These are phyloP conservation scores for Plasmodium gonderi DNA, from an alignment of 169 alveolate genomes.

Conservation along the genomic window DNA sequence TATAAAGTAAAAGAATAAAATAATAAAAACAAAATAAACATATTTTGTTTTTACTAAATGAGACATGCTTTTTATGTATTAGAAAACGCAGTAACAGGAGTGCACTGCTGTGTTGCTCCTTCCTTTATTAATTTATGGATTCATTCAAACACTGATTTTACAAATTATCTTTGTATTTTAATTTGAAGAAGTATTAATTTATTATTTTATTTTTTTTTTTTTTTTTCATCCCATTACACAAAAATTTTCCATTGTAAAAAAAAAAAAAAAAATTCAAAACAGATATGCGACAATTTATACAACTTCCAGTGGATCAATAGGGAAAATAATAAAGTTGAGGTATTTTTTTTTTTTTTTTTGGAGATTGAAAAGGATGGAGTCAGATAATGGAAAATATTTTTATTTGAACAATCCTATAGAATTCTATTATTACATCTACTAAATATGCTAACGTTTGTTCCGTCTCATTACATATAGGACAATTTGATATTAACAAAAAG, in stretches of 20 bases:
- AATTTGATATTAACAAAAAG: constrained; percentile 64
- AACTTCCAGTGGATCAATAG: constrained; percentile 71
- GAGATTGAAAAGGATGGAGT: neutral
- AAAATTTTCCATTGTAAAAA: neutral
- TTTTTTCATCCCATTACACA: neutral
- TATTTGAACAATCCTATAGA: neutral
- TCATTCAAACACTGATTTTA: neutral
- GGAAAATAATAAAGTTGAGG: constrained; percentile 75
- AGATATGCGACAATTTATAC: constrained; percentile 70
- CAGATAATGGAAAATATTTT: neutral
- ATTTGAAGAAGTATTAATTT: too few relatives aligned
- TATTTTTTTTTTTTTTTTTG: constrained; percentile 7
- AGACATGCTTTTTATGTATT: neutral
- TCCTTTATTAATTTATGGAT: neutral
- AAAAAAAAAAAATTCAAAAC: constrained; percentile 1
- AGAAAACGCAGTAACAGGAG: neutral
- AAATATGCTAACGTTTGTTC: neutral
- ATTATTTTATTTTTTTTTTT: neutral
- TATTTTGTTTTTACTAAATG: neutral
- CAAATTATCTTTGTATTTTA: too few relatives aligned
- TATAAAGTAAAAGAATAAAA: constrained; percentile 48
- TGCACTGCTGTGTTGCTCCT: neutral
- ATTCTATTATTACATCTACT: neutral
- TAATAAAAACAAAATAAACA: too few relatives aligned
- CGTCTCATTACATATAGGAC: constrained; percentile 14